Conservation (phyloP, 106 monocot species). For the Dioscorea alata region DNA sequence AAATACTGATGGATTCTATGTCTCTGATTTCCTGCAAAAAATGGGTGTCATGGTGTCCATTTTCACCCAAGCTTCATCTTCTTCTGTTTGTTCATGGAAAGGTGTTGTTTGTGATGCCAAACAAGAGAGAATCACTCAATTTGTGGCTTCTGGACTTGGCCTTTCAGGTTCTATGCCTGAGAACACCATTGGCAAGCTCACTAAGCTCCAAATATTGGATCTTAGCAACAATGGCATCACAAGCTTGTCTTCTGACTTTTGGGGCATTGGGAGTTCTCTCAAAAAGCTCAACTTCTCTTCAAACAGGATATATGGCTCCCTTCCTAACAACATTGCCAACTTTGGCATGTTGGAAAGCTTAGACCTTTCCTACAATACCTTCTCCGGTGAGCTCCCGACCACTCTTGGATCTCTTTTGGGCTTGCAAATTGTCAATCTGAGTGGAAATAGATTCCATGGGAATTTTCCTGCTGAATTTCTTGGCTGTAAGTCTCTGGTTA, state of each 20-base stretch:
- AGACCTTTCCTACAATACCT: constrained; percentile 54
- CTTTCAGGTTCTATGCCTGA: constrained; percentile 66
- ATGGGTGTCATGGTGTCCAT: constrained; percentile 34
- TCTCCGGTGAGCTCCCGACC: constrained; percentile 50
- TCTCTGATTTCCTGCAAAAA: constrained; percentile 47
- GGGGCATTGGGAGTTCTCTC: constrained; percentile 65
- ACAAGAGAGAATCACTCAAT: constrained; percentile 17
- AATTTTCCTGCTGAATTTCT: constrained; percentile 37
- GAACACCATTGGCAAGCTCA: constrained; percentile 82
- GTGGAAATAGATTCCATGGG: constrained; percentile 47
- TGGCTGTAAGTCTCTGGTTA: constrained; percentile 31
- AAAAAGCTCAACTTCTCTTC: constrained; percentile 54
- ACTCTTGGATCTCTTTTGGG: constrained; percentile 29
- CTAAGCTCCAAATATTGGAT: constrained; percentile 45
- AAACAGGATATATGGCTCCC: constrained; percentile 51
- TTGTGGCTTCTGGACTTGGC: constrained; percentile 43
- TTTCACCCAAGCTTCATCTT: neutral
- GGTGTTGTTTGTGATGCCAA: constrained; percentile 47
- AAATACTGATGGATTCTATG: constrained; percentile 73
- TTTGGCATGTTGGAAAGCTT: constrained; percentile 53
- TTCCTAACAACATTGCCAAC: constrained; percentile 71
- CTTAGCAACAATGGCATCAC: constrained; percentile 65
- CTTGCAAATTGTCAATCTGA: constrained; percentile 33
- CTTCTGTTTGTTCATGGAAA: constrained; percentile 51
- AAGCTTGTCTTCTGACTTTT: constrained; percentile 48